Base-by-base conservation (phyloP, 345 rosid genomes). In the Chamaenerion angustifolium region DNA sequence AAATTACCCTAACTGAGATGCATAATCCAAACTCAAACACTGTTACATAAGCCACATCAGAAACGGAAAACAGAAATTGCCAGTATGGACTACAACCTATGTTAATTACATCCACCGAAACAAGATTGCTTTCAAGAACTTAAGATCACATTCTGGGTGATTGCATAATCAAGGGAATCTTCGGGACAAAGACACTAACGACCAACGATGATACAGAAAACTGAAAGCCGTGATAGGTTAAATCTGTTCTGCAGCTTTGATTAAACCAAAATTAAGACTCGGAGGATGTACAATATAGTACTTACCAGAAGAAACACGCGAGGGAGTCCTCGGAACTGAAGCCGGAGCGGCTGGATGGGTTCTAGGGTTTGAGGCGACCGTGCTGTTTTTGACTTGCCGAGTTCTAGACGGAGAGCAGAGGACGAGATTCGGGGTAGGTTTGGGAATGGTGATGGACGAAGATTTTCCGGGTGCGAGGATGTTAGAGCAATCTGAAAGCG, bases 401-500 rank as follows among this genome's bases (percentile, higher is more conserved):
- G 15, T 13, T 31, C 19, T 46, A 17, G 31, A 15, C 48, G 58
- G 16, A 12, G 61, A 16, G 1, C 18, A 19, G 37, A 47, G 40
- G 54, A 10, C 43, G 52, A 47, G 53, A 16, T 61, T 57, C 42
- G 31, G 47, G 37, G 48, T 42, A 18, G 61, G 59, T 47, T 51
- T 50, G 49, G 50, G 45, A 2, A 61, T n/a, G n/a, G n/a, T n/a
- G n/a, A n/a, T n/a, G n/a, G n/a, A 25, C 9, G 46, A 43, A n/a
- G 63, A 37, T 35, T 11, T 27, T 11, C 40, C 15, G 11, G 15
- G 56, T 11, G 35, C 0, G 56, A 14, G 31, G 8, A 42, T 42
- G 56, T 75, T 75, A 55, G 76, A 71, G 73, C 68, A 65, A 64
- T 75, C 80, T 14, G 71, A 41, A 19, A 73, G 62, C 3, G 75